Percentiles rank a stretch among this genome's conserved stretches.
Conservation (phyloP, 345 rosid species). For the Murraya koenigii region DNA sequence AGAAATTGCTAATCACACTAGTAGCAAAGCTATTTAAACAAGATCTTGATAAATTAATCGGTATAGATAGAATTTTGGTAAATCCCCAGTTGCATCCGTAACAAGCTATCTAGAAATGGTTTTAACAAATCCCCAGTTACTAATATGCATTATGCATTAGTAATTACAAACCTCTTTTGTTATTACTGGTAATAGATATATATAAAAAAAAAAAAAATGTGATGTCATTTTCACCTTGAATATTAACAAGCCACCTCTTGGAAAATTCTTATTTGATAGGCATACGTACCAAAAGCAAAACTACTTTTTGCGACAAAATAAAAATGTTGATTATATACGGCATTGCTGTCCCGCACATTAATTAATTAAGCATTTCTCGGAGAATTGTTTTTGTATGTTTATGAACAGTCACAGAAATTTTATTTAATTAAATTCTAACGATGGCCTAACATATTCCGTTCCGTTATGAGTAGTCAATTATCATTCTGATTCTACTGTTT, state of each 20-base stretch:
- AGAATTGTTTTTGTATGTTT: neutral
- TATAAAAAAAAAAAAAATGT: neutral
- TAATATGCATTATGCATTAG: no score
- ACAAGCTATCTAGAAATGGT: neutral
- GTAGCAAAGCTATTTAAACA: no score
- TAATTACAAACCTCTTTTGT: neutral
- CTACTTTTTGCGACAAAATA: neutral
- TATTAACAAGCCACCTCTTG: conserved; percentile 9
- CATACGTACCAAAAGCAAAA: neutral
- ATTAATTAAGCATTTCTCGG: neutral
- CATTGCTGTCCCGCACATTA: neutral
- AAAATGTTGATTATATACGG: neutral
- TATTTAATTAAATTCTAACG: neutral
- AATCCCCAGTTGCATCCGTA: neutral
- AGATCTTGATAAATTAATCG: no score
- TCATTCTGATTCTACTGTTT: neutral
- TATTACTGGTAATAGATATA: no score
- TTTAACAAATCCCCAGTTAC: neutral
- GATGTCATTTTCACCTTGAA: conserved; percentile 7
- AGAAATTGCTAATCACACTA: no score
- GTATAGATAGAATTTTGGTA: no score
- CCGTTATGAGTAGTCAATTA: neutral
- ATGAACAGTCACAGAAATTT: neutral
- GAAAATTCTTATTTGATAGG: neutral
- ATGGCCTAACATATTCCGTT: neutral